Evolutionary conservation across 169 alveolate genomes (phyloP).

Genomic region (Fabrea salina): DNA sequence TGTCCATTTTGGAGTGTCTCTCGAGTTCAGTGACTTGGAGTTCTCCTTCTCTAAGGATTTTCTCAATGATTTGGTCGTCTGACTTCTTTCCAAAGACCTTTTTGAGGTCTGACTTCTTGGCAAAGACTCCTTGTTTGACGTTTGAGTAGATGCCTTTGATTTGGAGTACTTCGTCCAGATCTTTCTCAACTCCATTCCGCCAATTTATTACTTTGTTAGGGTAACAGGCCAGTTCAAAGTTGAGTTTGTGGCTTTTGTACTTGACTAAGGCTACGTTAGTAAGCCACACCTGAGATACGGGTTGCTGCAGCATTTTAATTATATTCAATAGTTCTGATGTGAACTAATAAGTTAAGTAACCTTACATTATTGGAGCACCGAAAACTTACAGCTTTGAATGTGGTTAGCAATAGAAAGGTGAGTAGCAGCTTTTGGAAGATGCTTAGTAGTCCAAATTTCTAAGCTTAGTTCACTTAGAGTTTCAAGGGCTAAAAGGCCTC

Average conservation of each 20-base stretch:
- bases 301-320: conserved; percentile 83
- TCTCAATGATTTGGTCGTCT: conserved; percentile 54
- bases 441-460: no score
- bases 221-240: conserved; percentile 97
- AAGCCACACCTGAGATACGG: conserved; percentile 90
- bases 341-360: no score
- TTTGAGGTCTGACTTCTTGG: conserved; percentile 56
- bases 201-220: conserved; percentile 94
- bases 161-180: conserved; percentile 72
- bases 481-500: no score
- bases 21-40: conserved; percentile 70
- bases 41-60: conserved; percentile 73
- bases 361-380: no score
- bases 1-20: conserved; percentile 60
- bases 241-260: conserved; percentile 81
- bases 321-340: no score
- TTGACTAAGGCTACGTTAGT: conserved; percentile 96
- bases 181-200: conserved; percentile 78
- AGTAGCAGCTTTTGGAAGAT: no score
- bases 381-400: no score
- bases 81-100: conserved; percentile 59
- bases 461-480: no score
- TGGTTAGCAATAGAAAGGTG: no score
- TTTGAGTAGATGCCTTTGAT: conserved; percentile 57
- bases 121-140: conserved; percentile 75